Percentiles rank a stretch among this genome's conserved stretches.
phyloP scores from a whole-genome alignment of 441 rosid genomes.

The Adansonia gregorii region DNA sequence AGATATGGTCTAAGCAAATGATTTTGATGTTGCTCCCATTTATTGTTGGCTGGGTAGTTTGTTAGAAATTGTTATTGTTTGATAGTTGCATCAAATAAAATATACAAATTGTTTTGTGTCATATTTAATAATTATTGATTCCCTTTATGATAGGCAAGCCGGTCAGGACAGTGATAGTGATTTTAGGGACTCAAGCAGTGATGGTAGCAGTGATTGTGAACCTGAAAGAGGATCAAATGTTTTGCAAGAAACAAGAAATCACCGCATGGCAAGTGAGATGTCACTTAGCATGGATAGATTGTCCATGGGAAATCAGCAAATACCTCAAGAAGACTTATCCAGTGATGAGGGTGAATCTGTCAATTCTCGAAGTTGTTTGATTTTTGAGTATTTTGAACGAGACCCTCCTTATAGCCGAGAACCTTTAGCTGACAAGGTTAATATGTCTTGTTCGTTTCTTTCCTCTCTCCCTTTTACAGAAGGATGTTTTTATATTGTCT shows the following conservation, averaged over 20 bases:
- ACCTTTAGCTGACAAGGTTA: constrained; percentile 78
- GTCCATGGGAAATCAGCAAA: constrained; percentile 45
- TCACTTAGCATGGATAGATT: constrained; percentile 47
- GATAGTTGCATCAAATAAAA: not conserved
- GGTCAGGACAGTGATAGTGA: constrained; percentile 74
- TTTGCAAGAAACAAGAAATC: constrained; percentile 40
- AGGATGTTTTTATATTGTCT: not conserved
- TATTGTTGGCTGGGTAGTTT: not conserved
- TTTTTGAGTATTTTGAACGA: constrained; percentile 73
- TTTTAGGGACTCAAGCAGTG: constrained; percentile 76
- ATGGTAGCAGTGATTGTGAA: constrained; percentile 71
- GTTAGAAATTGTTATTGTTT: not conserved
- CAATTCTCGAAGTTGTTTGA: constrained; percentile 48
- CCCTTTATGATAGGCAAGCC: constrained; percentile 43
- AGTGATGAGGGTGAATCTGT: constrained; percentile 67
- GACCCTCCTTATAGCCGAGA: constrained; percentile 75
- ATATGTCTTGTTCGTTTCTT: constrained; percentile 7
- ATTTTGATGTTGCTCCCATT: too few relatives aligned
- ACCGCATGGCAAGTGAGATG: constrained; percentile 32
- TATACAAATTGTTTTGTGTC: constrained; percentile 14
- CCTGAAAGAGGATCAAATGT: constrained; percentile 46
- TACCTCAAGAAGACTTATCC: constrained; percentile 50
- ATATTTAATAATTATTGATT: constrained; percentile 18
- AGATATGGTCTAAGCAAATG: not conserved
- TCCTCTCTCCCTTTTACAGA: not conserved